Base-by-base conservation (phyloP, 768 basidiomycete genomes). In the Candolleomyces eurysporus region DNA sequence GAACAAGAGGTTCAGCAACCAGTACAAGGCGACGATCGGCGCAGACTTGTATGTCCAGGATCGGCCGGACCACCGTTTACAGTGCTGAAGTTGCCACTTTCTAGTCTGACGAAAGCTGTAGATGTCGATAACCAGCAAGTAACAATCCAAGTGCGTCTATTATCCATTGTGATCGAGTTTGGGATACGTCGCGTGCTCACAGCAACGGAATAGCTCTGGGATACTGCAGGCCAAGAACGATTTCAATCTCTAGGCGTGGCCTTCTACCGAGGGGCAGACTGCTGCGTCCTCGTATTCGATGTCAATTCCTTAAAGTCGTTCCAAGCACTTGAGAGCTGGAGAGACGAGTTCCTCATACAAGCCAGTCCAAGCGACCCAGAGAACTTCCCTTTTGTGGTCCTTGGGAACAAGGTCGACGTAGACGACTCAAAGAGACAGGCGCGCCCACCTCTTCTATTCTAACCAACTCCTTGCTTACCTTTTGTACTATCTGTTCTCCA, bases 11-110 rank as follows among this genome's bases (percentile, higher is more conserved):
- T 99, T 98, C 77, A 94, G 91, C 74, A 97, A 94, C 79, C 96
- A 98, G 79, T 99, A 99, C 85, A 98, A 98, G 80, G 97, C 97
- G n/a, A 98, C 97, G 65, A 96, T 96, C 72, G 94, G 94, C 62
- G 94, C 94, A 63, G 94, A 96, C 84, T 96, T 96, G 92, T 94
- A 76, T 62, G 92, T 83, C 17, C 16, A 43, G 10, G 19, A 10
- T 17, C 14, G 6, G 26, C 45, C 40, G 21, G 61, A 67, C 45
- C 60, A 53, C 45, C 61, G 63, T 53, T 49, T 17, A 58, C 55
- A 54, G 45, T 56, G 46, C 53, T 54, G 39, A 49, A 59, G 60
- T 62, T n/a, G 36, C 42, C 63, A 58, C 49, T 58, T 39, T 55
- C 53, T 59, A 95, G 93, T 77, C 79, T 99, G 66, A 99, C 97